phyloP scores from a whole-genome alignment of 257 asterid genomes.

The Fraxinus pennsylvanica region DNA sequence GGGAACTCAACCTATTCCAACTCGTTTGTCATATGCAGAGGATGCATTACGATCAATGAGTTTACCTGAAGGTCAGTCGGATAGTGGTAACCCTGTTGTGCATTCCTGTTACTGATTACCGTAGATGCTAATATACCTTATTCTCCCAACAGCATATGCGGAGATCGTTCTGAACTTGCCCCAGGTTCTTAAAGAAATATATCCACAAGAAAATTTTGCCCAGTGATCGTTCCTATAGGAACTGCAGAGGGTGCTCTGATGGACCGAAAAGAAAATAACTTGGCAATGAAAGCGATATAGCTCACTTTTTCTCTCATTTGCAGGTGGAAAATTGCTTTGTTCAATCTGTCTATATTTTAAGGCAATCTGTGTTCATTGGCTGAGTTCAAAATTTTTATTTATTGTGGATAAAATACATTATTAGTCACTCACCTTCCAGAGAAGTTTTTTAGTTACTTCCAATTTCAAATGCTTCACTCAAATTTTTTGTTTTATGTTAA shows the following conservation, averaged over 20 bases:
- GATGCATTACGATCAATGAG: slow-evolving; percentile 80
- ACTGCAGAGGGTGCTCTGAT: background rate
- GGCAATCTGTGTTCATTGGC: background rate
- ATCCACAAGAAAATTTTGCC: slow-evolving; percentile 35
- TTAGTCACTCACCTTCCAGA: background rate
- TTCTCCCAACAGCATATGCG: slow-evolving; percentile 70
- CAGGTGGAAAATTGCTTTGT: background rate
- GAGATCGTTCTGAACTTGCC: slow-evolving; percentile 84
- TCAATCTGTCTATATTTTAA: background rate
- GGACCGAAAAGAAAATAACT: background rate
- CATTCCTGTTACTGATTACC: background rate
- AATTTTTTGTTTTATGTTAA: background rate
- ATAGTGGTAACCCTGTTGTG: slow-evolving; percentile 1
- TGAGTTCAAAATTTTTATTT: background rate
- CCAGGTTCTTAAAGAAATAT: slow-evolving; percentile 58
- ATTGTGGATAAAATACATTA: background rate
- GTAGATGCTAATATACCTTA: background rate
- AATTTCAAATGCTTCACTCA: background rate
- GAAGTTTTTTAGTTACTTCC: background rate
- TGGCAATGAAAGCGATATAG: background rate
- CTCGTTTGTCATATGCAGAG: slow-evolving; percentile 71
- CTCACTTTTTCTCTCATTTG: background rate
- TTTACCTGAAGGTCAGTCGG: slow-evolving; percentile 74
- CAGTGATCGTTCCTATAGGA: slow-evolving; percentile 21
- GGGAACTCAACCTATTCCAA: slow-evolving; percentile 51